Evolutionary conservation across 2,329 filamentous ascomycete species (phyloP).

Genomic region (Tolypocladium album): DNA sequence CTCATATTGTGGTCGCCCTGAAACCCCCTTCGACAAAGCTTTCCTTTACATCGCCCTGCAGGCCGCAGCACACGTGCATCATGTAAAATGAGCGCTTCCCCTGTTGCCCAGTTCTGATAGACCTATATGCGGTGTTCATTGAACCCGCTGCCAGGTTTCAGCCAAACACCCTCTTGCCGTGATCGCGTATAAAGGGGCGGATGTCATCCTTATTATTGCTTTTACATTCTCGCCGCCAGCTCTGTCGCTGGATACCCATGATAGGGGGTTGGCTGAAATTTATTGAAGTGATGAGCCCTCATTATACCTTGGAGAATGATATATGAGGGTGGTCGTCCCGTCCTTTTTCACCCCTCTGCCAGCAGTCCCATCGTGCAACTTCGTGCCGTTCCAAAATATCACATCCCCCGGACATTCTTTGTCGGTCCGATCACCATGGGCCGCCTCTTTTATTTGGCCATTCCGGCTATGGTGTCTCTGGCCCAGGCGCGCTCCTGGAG

Average conservation of each 20-base stretch:
- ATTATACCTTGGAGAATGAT: not conserved
- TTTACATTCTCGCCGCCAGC: not conserved
- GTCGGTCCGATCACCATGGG: constrained; percentile 9
- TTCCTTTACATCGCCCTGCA: not conserved
- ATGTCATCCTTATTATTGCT: not conserved
- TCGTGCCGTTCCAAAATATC: not conserved
- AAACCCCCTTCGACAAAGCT: not conserved
- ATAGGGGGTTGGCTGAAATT: not conserved
- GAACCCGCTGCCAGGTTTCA: not conserved
- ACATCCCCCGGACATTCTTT: too few species aligned
- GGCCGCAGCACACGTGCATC: not conserved
- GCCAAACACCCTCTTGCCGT: not conserved
- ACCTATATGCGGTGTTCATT: not conserved
- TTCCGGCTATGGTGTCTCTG: constrained; percentile 15
- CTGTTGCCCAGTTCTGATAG: not conserved
- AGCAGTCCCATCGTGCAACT: not conserved
- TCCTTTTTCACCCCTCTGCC: not conserved
- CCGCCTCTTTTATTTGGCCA: constrained; percentile 12
- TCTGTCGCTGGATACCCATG: not conserved
- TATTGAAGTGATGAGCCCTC: not conserved
- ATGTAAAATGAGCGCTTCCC: not conserved
- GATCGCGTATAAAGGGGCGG: not conserved
- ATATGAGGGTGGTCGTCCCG: not conserved
- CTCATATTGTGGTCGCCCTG: not conserved
- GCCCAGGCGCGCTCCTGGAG: constrained; percentile 14